phyloP scores from a whole-genome alignment of 495 filamentous ascomycete genomes.

The Bacidia gigantensis region DNA sequence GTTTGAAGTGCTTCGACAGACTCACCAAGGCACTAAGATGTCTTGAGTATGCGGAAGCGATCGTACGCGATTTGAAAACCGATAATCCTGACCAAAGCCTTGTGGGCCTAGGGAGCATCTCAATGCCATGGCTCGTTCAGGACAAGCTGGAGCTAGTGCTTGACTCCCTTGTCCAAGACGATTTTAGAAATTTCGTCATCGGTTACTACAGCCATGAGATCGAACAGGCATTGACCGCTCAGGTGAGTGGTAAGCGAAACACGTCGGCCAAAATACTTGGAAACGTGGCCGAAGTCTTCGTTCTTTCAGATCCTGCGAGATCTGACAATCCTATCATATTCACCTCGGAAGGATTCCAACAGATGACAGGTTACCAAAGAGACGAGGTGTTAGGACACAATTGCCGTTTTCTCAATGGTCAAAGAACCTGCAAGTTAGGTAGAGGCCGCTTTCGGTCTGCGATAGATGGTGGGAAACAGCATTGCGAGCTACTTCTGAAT shows the following conservation, averaged over 20 bases:
- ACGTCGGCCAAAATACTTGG: slow-evolving; percentile 42
- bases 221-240: slow-evolving; percentile 39
- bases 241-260: slow-evolving; percentile 43
- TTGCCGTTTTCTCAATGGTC: slow-evolving; percentile 50
- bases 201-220: slow-evolving; percentile 45
- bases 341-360: slow-evolving; percentile 57
- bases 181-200: slow-evolving; percentile 59
- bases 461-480: slow-evolving; percentile 42
- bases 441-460: slow-evolving; percentile 42
- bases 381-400: slow-evolving; percentile 45
- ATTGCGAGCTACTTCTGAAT: slow-evolving; percentile 55
- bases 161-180: slow-evolving; percentile 44
- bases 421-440: slow-evolving; percentile 36
- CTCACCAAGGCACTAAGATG: slow-evolving; percentile 54
- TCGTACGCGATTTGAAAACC: slow-evolving; percentile 38
- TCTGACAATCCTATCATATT: slow-evolving; percentile 68
- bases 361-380: slow-evolving; percentile 48
- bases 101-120: slow-evolving; percentile 28
- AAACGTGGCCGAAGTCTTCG: slow-evolving; percentile 56
- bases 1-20: slow-evolving; percentile 52
- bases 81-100: slow-evolving; percentile 34
- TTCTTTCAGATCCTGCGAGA: slow-evolving; percentile 59
- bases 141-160: slow-evolving; percentile 46
- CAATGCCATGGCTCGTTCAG: slow-evolving; percentile 40
- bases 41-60: slow-evolving; percentile 55